Conservation (phyloP, 768 basidiomycete genomes). For the Tephrocybe sp. region DNA sequence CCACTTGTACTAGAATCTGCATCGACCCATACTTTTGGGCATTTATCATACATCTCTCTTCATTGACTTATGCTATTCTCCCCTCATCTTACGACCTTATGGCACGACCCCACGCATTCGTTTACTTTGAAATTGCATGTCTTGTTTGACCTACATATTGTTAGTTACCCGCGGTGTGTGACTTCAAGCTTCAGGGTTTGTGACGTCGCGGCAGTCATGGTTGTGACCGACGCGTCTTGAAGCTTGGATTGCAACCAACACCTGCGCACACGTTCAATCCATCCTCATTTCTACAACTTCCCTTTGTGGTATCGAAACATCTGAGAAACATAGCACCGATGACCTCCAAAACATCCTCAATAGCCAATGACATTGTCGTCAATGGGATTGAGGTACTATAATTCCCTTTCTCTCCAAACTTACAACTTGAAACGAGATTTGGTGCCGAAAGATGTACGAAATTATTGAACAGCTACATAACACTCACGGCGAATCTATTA, state of each 20-base stretch:
- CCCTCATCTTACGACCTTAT: constrained; percentile 5
- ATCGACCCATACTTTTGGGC: constrained; percentile 8
- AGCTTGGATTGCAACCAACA: no score
- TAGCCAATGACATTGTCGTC: constrained; percentile 8
- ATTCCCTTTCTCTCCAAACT: background rate
- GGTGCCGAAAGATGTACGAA: constrained; percentile 27
- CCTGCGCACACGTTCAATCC: no score
- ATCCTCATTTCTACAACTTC: no score
- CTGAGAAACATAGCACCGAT: no score
- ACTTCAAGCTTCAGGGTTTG: background rate
- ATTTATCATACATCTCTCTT: constrained; percentile 1
- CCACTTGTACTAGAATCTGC: constrained; percentile 17
- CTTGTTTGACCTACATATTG: background rate
- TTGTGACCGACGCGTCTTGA: no score
- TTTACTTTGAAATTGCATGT: background rate
- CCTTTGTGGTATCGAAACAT: no score
- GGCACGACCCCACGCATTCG: constrained; percentile 3
- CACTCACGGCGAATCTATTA: constrained; percentile 20
- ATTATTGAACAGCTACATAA: constrained; percentile 31
- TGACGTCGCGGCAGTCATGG: no score
- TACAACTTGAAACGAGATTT: constrained; percentile 19
- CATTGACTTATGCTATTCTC: constrained; percentile 7
- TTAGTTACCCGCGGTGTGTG: no score
- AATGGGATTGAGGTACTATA: constrained; percentile 20
- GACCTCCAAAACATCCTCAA: no score